A percentile compares a stretch with the other conserved stretches of the same genome.
Evolutionary conservation across 768 basidiomycete genomes (phyloP).

Genomic region (Hygrophorus russula): DNA sequence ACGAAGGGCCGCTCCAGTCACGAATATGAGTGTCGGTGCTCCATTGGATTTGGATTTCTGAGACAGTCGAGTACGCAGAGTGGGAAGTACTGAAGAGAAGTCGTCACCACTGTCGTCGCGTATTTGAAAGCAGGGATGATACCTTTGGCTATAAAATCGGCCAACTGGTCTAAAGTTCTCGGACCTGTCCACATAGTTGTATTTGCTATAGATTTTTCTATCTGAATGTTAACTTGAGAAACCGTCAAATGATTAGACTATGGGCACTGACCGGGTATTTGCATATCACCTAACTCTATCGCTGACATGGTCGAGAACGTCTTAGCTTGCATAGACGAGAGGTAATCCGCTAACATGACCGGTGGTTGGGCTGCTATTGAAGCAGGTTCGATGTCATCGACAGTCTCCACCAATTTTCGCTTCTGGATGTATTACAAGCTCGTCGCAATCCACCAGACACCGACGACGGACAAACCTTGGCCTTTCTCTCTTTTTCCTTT

Average conservation of each 20-base stretch:
- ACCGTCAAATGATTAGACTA: slow-evolving; percentile 9
- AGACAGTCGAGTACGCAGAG: slow-evolving; percentile 53
- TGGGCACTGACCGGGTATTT: slow-evolving; percentile 58
- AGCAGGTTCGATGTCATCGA: slow-evolving; percentile 23
- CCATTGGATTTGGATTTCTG: slow-evolving; percentile 71
- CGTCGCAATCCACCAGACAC: slow-evolving; percentile 2
- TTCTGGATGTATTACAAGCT: slow-evolving; percentile 31
- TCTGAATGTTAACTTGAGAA: slow-evolving; percentile 39
- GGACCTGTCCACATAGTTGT: slow-evolving; percentile 63
- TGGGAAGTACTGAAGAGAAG: slow-evolving; percentile 44
- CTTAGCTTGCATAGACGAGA: slow-evolving; percentile 57
- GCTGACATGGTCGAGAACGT: slow-evolving; percentile 56
- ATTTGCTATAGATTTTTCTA: slow-evolving; percentile 66
- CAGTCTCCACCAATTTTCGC: slow-evolving; percentile 43
- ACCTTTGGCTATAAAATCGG: slow-evolving; percentile 73
- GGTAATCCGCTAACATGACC: slow-evolving; percentile 44
- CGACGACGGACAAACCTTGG: slow-evolving; percentile 37
- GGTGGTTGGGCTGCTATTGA: slow-evolving; percentile 52
- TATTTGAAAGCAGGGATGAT: slow-evolving; percentile 1
- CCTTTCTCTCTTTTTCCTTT: slow-evolving; percentile 63
- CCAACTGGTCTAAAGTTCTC: slow-evolving; percentile 60
- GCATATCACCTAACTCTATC: slow-evolving; percentile 72
- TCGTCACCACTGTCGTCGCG: background rate
- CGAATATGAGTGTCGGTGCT: slow-evolving; percentile 78
- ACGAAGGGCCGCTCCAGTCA: slow-evolving; percentile 83